Base-by-base conservation (phyloP, 2,329 filamentous ascomycete species). In the Dothistroma pini region DNA sequence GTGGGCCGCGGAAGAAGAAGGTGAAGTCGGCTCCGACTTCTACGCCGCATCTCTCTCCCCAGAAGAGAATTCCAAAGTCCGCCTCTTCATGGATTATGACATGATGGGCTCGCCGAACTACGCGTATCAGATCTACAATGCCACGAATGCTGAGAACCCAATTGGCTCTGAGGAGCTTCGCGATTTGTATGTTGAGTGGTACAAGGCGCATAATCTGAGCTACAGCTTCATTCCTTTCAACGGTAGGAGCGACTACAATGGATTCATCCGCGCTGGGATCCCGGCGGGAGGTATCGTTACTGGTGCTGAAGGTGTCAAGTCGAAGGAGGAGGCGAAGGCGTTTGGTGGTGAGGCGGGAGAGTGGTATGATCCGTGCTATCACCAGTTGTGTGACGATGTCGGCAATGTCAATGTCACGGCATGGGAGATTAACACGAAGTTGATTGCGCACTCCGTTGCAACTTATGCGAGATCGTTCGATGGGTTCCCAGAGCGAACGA, bases 361-460 rank as follows among this genome's bases (percentile, higher is more conserved):
- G 14, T 73, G 77, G 47, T 55, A 54, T 21, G 83, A 86, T 68
- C 71, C 74, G 14, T 84, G 84, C 71, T 86, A 86, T 70, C 84
- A 86, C 68, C 72, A 75, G 32, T 75, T 75, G 2, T 78, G 78
- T 5, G 83, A 86, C 63, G 79, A 79, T 56, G 69, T 82, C 29
- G 76, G 74, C 56, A 86, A 86, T 69, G 68, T 86, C 51, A 81
- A 82, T 65, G 71, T 76, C 48, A 78, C 78, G 5, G 82, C 83
- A 8, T 85, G 82, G 76, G 77, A 82, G 61, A 73, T 81, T 63
- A 85, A 84, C 69, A 78, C 80, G 7, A 79, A 81, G 72, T 82
- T 79, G 54, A 87, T 92, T 66, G 88, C 89, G 2, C 86, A 89
- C 74, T 86, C 86, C 0, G 84, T 90, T n/a, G 89, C 87, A 1